These are phyloP conservation scores for Cicer judaicum DNA, from an alignment of 306 rosid genomes.

Conservation along the genomic window DNA sequence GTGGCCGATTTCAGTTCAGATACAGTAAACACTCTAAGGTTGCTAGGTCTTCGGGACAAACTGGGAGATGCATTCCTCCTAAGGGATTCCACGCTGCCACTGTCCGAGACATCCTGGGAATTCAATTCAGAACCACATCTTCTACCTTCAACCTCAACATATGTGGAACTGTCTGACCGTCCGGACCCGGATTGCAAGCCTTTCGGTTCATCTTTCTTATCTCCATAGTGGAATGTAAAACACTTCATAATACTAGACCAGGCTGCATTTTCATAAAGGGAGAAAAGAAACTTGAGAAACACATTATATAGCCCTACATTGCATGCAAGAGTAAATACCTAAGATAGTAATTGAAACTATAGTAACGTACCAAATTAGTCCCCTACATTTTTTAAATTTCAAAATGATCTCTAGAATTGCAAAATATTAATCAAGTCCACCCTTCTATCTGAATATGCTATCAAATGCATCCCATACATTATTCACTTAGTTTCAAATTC, in stretches of 20 bases:
- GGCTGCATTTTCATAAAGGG: slow-evolving; percentile 46
- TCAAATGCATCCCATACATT: too few species aligned
- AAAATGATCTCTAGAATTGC: too few species aligned
- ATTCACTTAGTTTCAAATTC: too few species aligned
- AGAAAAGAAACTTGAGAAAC: slow-evolving; percentile 31
- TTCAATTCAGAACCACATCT: slow-evolving; percentile 69
- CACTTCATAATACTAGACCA: slow-evolving; percentile 68
- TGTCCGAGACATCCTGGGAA: slow-evolving; percentile 66
- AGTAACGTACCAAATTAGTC: too few species aligned
- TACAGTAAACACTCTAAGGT: slow-evolving; percentile 76
- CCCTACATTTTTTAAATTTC: too few species aligned
- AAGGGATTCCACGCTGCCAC: slow-evolving; percentile 71
- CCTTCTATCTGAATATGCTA: too few species aligned
- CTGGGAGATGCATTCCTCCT: slow-evolving; percentile 67
- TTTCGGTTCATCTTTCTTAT: slow-evolving; percentile 68
- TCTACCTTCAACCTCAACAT: slow-evolving; percentile 62
- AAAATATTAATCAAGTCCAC: too few species aligned
- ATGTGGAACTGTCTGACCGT: slow-evolving; percentile 52
- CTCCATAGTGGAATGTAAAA: slow-evolving; percentile 60
- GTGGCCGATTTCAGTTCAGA: slow-evolving; percentile 86
- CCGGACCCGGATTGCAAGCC: slow-evolving; percentile 49
- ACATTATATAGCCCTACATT: slow-evolving; percentile 4
- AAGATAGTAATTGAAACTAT: too few species aligned
- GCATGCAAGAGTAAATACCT: slow-evolving; percentile 8
- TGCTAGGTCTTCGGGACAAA: slow-evolving; percentile 79